Base-by-base conservation (phyloP, 2,329 filamentous ascomycete genomes). In the Xylariaceae sp. region DNA sequence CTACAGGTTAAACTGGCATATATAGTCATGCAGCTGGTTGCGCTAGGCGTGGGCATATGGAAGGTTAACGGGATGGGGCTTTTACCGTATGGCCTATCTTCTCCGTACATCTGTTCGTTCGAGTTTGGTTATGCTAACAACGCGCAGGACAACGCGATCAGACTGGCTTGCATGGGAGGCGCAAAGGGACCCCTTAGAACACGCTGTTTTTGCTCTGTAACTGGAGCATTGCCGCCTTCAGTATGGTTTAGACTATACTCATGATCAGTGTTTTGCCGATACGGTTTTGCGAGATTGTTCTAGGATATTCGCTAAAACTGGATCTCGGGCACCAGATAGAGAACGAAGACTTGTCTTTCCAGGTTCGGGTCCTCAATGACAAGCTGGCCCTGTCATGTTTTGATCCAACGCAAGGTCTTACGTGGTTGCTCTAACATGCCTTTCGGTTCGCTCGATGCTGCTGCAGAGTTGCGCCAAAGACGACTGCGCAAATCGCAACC, bases 101-200 rank as follows among this genome's bases (percentile, higher is more conserved):
- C 52, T 30, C 17, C 11, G 18, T 7, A 44, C 50, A 39, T 18
- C 11, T 3, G 9, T 48, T 48, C 13, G 6, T 53, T 23, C 11
- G n/a, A 18, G 51, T 30, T 51, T 42, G 23, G 2, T 44, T 39
- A 59, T 64, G 60, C 71, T 76, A 69, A 75, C 67, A 57, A 42
- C n/a, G 23, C 48, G 50, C 52, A 94, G 90, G 69, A 99, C 94
- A 56, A 97, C 94, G 61, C 87, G 91, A 72, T 96, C 92, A 66
- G 94, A 99, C 75, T 99, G 94, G 94, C 79, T 99, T 69, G 93
- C 93, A 58, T 99, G 94, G 94, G 94, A 99, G 74, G 80, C 81
- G 15, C 85, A 89, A 72, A 82, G 89, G 70, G 80, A 85, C 65
- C 82, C 88, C 13, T 67, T 88, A 63, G 88, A 92, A 72, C 76